A percentile compares a stretch with the other conserved stretches of the same genome.
Conservation (phyloP, 2,329 filamentous ascomycete genomes). For the Gremmenia infestans region DNA sequence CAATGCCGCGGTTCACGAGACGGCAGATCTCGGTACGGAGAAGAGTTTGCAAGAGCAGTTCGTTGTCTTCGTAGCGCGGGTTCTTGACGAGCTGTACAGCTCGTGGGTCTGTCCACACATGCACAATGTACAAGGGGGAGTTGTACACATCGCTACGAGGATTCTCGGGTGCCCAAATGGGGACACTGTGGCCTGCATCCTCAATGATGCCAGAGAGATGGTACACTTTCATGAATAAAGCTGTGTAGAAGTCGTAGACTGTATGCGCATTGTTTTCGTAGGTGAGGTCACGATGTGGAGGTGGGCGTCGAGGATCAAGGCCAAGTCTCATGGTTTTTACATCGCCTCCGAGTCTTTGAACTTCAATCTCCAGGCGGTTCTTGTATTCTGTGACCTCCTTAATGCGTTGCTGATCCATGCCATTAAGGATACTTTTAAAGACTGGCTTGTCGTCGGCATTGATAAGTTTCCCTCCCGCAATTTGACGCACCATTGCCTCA, state of each 20-base stretch:
- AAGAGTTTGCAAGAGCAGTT: slow-evolving; percentile 3
- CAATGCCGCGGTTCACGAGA: neutral
- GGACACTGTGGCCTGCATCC: neutral
- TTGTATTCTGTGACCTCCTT: slow-evolving; percentile 2
- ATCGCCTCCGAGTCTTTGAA: slow-evolving; percentile 5
- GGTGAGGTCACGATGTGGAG: neutral
- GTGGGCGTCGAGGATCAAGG: neutral
- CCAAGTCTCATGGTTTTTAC: slow-evolving; percentile 5
- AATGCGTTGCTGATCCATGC: slow-evolving; percentile 1
- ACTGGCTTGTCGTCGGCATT: neutral
- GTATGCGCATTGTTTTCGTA: neutral
- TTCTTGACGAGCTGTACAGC: neutral
- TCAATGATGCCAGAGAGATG: neutral
- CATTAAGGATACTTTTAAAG: neutral
- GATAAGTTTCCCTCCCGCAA: neutral
- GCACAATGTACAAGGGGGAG: neutral
- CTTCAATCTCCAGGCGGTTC: slow-evolving; percentile 4
- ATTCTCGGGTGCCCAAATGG: neutral
- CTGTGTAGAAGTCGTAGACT: neutral
- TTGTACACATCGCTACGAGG: slow-evolving; percentile 2
- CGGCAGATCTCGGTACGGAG: neutral
- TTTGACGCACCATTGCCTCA: slow-evolving; percentile 4
- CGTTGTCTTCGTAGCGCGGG: neutral
- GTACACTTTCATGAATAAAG: neutral
- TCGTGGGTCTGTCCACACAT: neutral